Evolutionary conservation across 2,329 filamentous ascomycete genomes (phyloP), one percentile per base, ranked within the genome.

Genomic region (Fusarium heterosporum): DNA sequence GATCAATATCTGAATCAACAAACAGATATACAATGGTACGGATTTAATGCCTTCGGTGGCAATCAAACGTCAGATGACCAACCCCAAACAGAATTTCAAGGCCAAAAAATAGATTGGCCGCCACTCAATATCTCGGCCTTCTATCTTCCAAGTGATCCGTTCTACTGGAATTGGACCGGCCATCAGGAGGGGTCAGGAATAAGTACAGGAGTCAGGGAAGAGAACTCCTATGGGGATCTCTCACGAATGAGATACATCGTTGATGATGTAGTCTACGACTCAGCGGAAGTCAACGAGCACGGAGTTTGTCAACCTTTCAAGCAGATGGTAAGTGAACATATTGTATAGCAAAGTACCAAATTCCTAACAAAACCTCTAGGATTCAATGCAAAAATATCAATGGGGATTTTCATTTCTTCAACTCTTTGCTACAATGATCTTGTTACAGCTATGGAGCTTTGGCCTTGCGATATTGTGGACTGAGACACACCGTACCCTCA

Each of bases 361-460:
- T 4, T 3, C 6, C 38, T 58, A 1, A 60, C 0, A 6, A 6
- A 11, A 1, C 0, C 0, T 0, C 2, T 8, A 60, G 56, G 22
- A 42, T 2, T 38, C 42, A 0, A n/a, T 39, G 1, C 12, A 32
- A 43, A 6, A 22, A n/a, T 66, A 50, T 4, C 32, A 54, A 14
- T 66, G 64, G 57, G 62, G 64, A 0, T 66, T 66, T 5, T 66
- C 62, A 1, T 66, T 59, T 28, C 17, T 66, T 3, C 57, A 66
- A 4, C 8, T 66, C 0, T 46, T 66, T 3, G 8, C 48, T 0
- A 34, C 58, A 13, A 9, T 11, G 0, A 4, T 52, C 0, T 8
- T 66, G 3, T 22, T 66, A 0, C 4, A 48, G 1, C 4, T 54
- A 1, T 66, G 57, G 57, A 59, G 43, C 1, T 2, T 52, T 1